phyloP scores from a whole-genome alignment of 2,329 filamentous ascomycete species.

The Aspergillus pseudoglaucus region DNA sequence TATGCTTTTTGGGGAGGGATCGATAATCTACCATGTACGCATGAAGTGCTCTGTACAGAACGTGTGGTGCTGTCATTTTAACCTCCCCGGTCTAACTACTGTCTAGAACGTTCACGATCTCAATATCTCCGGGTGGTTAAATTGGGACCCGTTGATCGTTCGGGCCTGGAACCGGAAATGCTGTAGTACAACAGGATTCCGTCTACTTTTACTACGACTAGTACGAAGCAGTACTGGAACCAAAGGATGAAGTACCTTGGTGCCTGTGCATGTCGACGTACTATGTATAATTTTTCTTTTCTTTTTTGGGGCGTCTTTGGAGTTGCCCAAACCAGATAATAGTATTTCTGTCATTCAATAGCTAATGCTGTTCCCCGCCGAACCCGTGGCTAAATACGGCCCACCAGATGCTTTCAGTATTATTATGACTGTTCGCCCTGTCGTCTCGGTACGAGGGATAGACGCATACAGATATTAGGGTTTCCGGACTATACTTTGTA shows the following conservation, averaged over 20 bases:
- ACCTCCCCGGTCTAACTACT: not conserved
- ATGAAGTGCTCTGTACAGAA: not conserved
- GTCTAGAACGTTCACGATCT: not conserved
- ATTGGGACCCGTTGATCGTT: conserved; percentile 13
- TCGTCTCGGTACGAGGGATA: no score
- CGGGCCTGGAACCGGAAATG: conserved; percentile 9
- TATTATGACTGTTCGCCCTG: no score
- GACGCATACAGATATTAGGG: no score
- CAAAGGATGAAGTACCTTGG: not conserved
- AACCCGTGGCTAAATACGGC: not conserved
- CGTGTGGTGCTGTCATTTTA: not conserved
- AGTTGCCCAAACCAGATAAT: not conserved
- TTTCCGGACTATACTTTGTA: no score
- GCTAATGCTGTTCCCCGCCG: not conserved
- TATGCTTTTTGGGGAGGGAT: no score
- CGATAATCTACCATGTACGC: no score
- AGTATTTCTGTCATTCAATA: not conserved
- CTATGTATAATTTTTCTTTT: not conserved
- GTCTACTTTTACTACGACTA: no score
- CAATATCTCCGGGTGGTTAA: conserved; percentile 3
- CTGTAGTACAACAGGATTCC: not conserved
- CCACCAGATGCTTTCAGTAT: not conserved
- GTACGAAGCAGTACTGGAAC: no score
- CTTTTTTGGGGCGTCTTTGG: not conserved
- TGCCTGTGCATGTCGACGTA: not conserved